These are phyloP conservation scores for Paraphaeosphaeria minitans DNA, from an alignment of 2,329 filamentous ascomycete species.

Conservation along the genomic window DNA sequence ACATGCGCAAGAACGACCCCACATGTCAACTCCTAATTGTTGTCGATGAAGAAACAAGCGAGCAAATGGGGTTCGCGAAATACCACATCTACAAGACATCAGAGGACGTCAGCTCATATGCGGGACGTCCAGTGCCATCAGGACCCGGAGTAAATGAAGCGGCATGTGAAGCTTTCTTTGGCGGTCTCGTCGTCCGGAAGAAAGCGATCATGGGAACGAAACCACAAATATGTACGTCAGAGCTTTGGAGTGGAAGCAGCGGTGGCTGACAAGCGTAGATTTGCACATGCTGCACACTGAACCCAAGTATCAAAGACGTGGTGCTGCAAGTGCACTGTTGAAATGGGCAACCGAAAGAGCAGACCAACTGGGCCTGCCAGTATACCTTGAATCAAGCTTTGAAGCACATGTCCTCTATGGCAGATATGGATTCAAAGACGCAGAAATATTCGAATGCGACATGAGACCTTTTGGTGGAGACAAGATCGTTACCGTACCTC, in stretches of 20 bases:
- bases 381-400: constrained; percentile 33
- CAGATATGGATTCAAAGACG: constrained; percentile 33
- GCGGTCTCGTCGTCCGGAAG: constrained; percentile 23
- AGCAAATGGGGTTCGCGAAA: constrained; percentile 37
- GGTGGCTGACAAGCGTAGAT: constrained; percentile 19
- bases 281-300: constrained; percentile 36
- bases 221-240: constrained; percentile 33
- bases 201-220: constrained; percentile 25
- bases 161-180: constrained; percentile 33
- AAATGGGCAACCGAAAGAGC: constrained; percentile 29
- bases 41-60: constrained; percentile 28
- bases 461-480: constrained; percentile 20
- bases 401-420: constrained; percentile 28
- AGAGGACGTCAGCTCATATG: constrained; percentile 17
- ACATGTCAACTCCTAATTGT: constrained; percentile 27
- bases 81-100: constrained; percentile 35
- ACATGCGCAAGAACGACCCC: constrained; percentile 20
- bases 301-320: constrained; percentile 29
- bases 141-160: constrained; percentile 27
- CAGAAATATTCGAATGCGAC: constrained; percentile 24
- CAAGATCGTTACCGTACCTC: constrained; percentile 22
- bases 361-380: constrained; percentile 29
- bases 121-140: constrained; percentile 17
- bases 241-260: background rate
- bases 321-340: constrained; percentile 30